A percentile compares a stretch with the other conserved stretches of the same genome.
phyloP scores from a whole-genome alignment of 495 filamentous ascomycete species.

The Daldinia childiae region DNA sequence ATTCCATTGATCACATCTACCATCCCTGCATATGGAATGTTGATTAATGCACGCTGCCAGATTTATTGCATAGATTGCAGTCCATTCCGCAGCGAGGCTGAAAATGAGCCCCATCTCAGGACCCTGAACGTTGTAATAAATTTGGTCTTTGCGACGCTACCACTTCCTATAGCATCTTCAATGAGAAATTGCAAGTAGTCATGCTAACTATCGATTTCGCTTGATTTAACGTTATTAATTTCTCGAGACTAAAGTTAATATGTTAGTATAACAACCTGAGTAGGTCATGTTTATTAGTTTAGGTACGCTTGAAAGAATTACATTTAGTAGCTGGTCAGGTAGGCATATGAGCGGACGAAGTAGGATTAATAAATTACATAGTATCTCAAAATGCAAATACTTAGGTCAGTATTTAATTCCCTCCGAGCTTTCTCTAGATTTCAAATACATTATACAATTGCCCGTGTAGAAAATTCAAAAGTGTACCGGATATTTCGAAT shows the following conservation, averaged over 20 bases:
- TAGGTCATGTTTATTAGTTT: not conserved
- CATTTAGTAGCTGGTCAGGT: not conserved
- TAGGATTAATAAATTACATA: not conserved
- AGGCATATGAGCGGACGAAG: too few species aligned
- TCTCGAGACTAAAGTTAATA: not conserved
- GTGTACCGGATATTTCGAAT: too few species aligned
- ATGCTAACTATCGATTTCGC: not conserved
- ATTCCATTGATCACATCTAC: not conserved
- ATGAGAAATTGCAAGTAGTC: not conserved
- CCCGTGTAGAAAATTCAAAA: too few species aligned
- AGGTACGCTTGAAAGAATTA: not conserved
- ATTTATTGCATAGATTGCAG: slow-evolving; percentile 27
- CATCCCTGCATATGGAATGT: slow-evolving; percentile 11
- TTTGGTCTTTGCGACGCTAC: not conserved
- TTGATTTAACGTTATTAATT: not conserved
- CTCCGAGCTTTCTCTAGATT: too few species aligned
- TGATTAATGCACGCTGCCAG: slow-evolving; percentile 34
- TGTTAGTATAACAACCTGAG: too few species aligned
- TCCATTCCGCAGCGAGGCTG: slow-evolving; percentile 24
- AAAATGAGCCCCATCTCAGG: slow-evolving; percentile 13
- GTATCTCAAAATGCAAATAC: too few species aligned
- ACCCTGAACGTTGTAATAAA: slow-evolving; percentile 32
- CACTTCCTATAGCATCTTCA: not conserved
- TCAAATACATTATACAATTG: too few species aligned
- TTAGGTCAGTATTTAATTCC: too few species aligned